Evolutionary conservation across 768 basidiomycete genomes (phyloP), one percentile per base, ranked within the genome.

Genomic region (Tricholoma terreum): DNA sequence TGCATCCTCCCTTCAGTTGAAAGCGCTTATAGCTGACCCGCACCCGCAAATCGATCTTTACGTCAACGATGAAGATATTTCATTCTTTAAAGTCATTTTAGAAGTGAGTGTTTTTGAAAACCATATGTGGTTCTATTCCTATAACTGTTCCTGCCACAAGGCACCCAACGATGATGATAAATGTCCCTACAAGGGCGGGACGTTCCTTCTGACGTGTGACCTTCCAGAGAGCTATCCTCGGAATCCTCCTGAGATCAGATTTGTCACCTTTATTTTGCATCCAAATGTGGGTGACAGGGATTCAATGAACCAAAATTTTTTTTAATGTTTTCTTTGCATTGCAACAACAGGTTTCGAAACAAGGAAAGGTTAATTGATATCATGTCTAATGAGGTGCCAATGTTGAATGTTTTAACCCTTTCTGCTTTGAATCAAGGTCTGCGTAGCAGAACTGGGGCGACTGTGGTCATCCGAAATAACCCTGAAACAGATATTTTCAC

Each of bases 391-490:
- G n/a, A n/a, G n/a, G n/a, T n/a, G n/a, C n/a, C n/a, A n/a, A n/a
- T n/a, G n/a, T n/a, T n/a, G n/a, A n/a, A n/a, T n/a, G n/a, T n/a
- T n/a, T n/a, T n/a, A n/a, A n/a, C n/a, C n/a, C n/a, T n/a, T n/a
- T n/a, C n/a, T n/a, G n/a, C n/a, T n/a, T n/a, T n/a, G n/a, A n/a
- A n/a, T n/a, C n/a, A n/a, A 42, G 40, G 65, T 71, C 35, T 71
- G 69, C 55, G 58, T 71, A 19, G 69, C 69, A 1, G 69, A 71
- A 54, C 59, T 71, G 6, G 64, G 69, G 17, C 61, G 69, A 6
- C 56, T 71, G 14, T 71, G 69, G 69, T 65, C 67, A 3, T 68
- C 69, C 9, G 69, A 71, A 49, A 69, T 68, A 54, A 64, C 64
- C 4, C 24, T 71, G 57, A 67, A 68, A 33, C 64, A 67, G 12